Conservation (phyloP, 2,329 filamentous ascomycete genomes). For the Dothideomycetes sp. region DNA sequence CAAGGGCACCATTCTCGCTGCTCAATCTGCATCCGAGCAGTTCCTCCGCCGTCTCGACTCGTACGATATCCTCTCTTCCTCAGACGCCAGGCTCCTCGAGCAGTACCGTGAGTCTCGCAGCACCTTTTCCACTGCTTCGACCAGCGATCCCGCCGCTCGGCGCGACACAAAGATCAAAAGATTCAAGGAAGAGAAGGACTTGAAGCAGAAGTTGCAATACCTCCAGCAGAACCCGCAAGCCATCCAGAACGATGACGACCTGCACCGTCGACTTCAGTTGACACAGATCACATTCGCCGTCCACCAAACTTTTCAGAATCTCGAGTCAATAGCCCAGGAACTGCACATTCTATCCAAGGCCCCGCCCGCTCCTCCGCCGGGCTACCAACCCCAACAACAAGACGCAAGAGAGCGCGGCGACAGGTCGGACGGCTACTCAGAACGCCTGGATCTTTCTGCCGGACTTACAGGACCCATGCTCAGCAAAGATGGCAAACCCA, state of each 20-base stretch:
- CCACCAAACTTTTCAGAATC: slow-evolving; percentile 72
- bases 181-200: slow-evolving; percentile 74
- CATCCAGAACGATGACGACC: slow-evolving; percentile 70
- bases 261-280: slow-evolving; percentile 69
- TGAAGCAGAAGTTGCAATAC: slow-evolving; percentile 74
- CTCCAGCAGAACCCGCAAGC: slow-evolving; percentile 50
- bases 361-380: slow-evolving; percentile 43
- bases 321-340: slow-evolving; percentile 84
- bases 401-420: slow-evolving; percentile 38
- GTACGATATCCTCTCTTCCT: slow-evolving; percentile 61
- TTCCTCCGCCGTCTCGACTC: slow-evolving; percentile 70
- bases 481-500: slow-evolving; percentile 67
- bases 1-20: slow-evolving; percentile 50
- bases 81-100: slow-evolving; percentile 61
- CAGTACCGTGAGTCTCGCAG: slow-evolving; percentile 62
- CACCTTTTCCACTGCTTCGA: slow-evolving; percentile 63
- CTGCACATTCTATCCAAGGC: slow-evolving; percentile 70
- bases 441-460: slow-evolving; percentile 60
- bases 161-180: slow-evolving; percentile 78
- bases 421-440: slow-evolving; percentile 49
- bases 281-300: slow-evolving; percentile 63
- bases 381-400: slow-evolving; percentile 27
- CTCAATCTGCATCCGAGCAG: slow-evolving; percentile 63
- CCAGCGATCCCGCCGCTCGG: slow-evolving; percentile 56
- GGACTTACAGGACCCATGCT: slow-evolving; percentile 61